Base-by-base conservation (phyloP, 2,329 filamentous ascomycete species). In the Talaromyces sp. region DNA sequence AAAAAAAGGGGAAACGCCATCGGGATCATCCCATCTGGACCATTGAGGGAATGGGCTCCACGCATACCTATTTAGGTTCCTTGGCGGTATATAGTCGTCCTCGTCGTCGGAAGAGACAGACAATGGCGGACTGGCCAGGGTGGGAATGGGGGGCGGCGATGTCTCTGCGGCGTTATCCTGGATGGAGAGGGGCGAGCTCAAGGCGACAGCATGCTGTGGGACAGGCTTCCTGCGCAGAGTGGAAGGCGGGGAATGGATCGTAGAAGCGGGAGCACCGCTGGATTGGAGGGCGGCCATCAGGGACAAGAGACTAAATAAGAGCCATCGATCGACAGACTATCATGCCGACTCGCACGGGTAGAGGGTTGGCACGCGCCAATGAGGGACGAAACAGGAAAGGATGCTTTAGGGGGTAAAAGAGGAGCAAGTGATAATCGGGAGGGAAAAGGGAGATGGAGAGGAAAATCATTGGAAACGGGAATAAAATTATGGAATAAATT, bases 201-300 rank as follows among this genome's bases (percentile, higher is more conserved):
- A 35, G 47, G 55, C 65, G 47, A 79, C 77, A 56, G 74, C 73
- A 70, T 76, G 76, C 54, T 74, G 70, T 56, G 81, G 82, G 56
- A 84, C 69, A 62, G 82, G 80, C 67, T 83, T 83, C 61, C 81
- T 75, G 61, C 77, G 77, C 54, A 82, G 72, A 44, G 35, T 29
- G 39, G 46, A 37, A 49, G 75, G 72, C 56, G 76, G 74, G 36
- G 75, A 66, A 53, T 69, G 71, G 37, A 71, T 71, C 36, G 73
- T 51, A 55, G 57, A 30, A 50, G 58, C 60, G 58, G 61, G 55
- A 52, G 56, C 52, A 50, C 60, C 58, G 58, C 58, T 48, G 40
- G 50, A 44, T 43, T 46, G 30, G 49, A 47, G 47, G 55, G 61
- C 61, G 47, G 58, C 62, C 62, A 64, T 64, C n/a, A n/a, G n/a